Evolutionary conservation across 176 grass and related monocot species (phyloP), one percentile per base, ranked within the genome.

Genomic region (Luzula sylvatica): DNA sequence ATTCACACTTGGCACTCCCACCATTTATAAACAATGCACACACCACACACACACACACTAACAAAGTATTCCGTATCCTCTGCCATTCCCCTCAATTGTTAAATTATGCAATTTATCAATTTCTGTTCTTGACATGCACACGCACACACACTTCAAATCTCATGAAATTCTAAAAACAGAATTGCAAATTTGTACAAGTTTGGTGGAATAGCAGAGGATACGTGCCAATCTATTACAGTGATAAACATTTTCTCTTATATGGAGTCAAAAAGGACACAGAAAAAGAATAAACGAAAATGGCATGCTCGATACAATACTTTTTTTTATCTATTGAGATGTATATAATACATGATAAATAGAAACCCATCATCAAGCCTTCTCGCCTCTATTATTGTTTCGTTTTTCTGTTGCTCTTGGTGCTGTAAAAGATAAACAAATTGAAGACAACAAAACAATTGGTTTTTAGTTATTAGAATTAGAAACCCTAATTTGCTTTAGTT

Each of bases 261-360:
- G 8, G 58, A 63, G 42, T 63, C 42, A 63, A 63, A 63, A 63
- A 63, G 58, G 42, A 15, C 5, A 60, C 42, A 47, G 27, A 63
- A 17, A 63, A 63, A 19, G 46, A 63, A 63, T 23, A 26, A 48
- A 63, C 44, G 46, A 46, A 46, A 46, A 15, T 63, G 42, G 58
- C 58, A 63, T 46, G 24, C 58, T 44, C 46, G 58, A 63, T 63
- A 32, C 42, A 63, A 48, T 35, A 35, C 30, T 24, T 60, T 42
- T 26, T 60, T 47, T 23, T 63, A 41, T 63, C 58, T 47, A 63
- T 63, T 63, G 25, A n/a, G 58, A 26, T 48, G 26, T 63, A 63
- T n/a, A n/a, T 63, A 23, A 63, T 63, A 63, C 58, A 63, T 46
- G 58, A 47, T 0, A 44, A 44, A 17, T 27, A 24, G 46, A 63